Conservation (phyloP, 23 red algal genomes). For the Gracilaria caudata region DNA sequence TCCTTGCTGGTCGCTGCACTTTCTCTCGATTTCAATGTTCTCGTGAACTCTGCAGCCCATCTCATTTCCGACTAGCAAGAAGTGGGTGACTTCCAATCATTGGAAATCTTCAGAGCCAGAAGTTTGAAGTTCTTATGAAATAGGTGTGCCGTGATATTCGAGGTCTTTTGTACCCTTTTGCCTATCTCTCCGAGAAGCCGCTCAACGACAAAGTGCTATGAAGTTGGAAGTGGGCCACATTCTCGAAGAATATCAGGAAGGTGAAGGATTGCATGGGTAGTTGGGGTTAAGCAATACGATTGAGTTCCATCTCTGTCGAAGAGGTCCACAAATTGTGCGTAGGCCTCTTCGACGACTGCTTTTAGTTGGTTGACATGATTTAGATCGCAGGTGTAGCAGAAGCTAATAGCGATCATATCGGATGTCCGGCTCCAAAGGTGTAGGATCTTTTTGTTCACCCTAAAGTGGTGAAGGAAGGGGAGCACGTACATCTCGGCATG, state of each 20-base stretch:
- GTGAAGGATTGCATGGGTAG: slow-evolving; percentile 23
- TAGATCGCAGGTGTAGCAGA: background rate
- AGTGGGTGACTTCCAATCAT: background rate
- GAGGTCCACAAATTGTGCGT: background rate
- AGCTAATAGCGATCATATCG: background rate
- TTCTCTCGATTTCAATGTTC: background rate
- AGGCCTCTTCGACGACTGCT: background rate
- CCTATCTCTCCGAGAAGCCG: background rate
- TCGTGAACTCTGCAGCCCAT: background rate
- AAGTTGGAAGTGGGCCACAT: background rate
- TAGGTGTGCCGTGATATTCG: background rate
- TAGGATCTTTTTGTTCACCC: background rate
- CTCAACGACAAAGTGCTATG: background rate
- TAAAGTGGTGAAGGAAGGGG: background rate
- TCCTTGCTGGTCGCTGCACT: too few relatives aligned
- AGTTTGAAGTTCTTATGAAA: slow-evolving; percentile 26
- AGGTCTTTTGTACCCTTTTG: background rate
- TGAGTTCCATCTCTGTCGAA: background rate
- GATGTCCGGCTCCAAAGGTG: background rate
- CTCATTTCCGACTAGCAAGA: background rate
- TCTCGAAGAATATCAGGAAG: slow-evolving; percentile 1
- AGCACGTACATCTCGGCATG: background rate
- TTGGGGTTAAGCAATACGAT: slow-evolving; percentile 12
- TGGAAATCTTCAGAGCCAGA: background rate
- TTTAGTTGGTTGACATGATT: background rate